A percentile compares a stretch with the other conserved stretches of the same genome.
Conservation (phyloP, 208 protist genomes). For the Herpetomonas samuelpessoai region DNA sequence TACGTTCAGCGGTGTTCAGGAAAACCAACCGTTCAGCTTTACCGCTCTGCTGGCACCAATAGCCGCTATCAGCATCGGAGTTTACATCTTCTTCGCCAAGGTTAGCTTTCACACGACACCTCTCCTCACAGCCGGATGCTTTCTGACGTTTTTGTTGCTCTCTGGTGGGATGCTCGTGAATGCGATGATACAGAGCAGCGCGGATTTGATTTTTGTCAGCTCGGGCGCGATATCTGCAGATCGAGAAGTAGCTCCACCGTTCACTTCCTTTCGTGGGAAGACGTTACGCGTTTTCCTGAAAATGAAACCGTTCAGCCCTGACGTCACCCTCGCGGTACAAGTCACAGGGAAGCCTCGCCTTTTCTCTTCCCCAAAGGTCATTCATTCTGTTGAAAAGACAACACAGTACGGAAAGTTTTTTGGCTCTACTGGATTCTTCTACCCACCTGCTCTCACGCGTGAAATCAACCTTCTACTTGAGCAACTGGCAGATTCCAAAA, state of each 20-base stretch:
- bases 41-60: slow-evolving; percentile 19
- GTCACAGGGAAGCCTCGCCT: slow-evolving; percentile 33
- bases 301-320: slow-evolving; percentile 21
- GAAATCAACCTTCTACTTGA: slow-evolving; percentile 42
- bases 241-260: slow-evolving; percentile 7
- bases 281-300: slow-evolving; percentile 36
- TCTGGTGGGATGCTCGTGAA: slow-evolving; percentile 4
- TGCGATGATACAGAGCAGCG: neutral
- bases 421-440: slow-evolving; percentile 62
- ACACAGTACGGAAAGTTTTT: slow-evolving; percentile 74
- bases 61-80: slow-evolving; percentile 7
- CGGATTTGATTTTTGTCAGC: slow-evolving; percentile 24
- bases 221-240: slow-evolving; percentile 8
- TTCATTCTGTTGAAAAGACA: slow-evolving; percentile 39
- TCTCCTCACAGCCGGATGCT: neutral
- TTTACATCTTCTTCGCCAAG: slow-evolving; percentile 12
- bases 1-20: slow-evolving; percentile 26
- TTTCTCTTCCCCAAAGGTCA: slow-evolving; percentile 26
- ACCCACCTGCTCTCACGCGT: slow-evolving; percentile 50
- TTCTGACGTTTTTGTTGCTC: neutral
- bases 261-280: slow-evolving; percentile 27
- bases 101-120: neutral
- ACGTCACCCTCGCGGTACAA: slow-evolving; percentile 40
- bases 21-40: slow-evolving; percentile 22
- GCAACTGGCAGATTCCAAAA: neutral